Base-by-base conservation (phyloP, 768 basidiomycete genomes). In the Suillus discolor region DNA sequence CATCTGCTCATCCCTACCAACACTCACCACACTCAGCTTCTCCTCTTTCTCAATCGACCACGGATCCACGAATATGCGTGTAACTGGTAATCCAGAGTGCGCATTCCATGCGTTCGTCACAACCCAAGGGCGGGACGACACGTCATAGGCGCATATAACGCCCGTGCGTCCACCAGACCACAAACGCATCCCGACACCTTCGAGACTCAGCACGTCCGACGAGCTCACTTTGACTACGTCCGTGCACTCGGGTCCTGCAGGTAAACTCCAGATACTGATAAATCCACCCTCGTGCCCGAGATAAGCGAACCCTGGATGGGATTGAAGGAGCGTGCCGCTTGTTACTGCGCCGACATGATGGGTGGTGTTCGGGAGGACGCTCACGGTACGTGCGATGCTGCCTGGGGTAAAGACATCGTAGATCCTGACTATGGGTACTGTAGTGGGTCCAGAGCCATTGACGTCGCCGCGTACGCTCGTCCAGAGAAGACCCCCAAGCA, bases 221-320 rank as follows among this genome's bases (percentile, higher is more conserved):
- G 85, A 80, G 6, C 90, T 87, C 59, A 97, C 87, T 78, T 92
- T 94, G 71, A 94, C 80, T 31, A 92, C 89, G 67, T 92, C 90
- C 16, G 86, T 71, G 72, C 93, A 97, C 9, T 73, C 74, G 1
- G 91, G 90, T 53, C 82, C 79, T 0, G 83, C 82, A 2, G 81
- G 79, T 12, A 86, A 67, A 28, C 78, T 70, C 96, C 97, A 99
- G n/a, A 96, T 80, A 2, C 89, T 90, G 67, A 99, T 82, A 71
- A 84, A 89, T 0, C 97, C 97, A 49, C 92, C 95, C 75, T 99
- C 96, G 71, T 99, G 97, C 0, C 92, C 95, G 41, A 99, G 80
- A 71, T 90, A 97, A 45, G 93, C 90, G 36, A 81, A 76, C 2
- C 85, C 81, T 0, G 89, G 89, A 23, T 86, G 81, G 1, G 88